These are phyloP conservation scores for Tulasnella sp. DNA, from an alignment of 768 basidiomycete genomes.

Conservation along the genomic window DNA sequence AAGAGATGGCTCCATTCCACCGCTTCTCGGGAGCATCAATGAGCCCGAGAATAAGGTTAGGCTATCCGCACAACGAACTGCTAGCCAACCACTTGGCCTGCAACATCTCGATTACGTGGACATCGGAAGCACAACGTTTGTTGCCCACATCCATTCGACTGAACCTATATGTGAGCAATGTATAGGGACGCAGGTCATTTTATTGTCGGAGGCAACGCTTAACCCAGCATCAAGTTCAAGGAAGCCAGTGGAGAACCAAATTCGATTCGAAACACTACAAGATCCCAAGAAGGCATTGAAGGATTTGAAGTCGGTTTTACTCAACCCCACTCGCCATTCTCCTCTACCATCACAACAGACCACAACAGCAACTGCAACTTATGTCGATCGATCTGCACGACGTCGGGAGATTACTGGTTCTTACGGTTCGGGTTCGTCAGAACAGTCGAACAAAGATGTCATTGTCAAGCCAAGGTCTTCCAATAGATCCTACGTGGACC, in stretches of 20 bases:
- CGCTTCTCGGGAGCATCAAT: conserved; percentile 22
- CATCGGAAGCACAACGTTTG: conserved; percentile 58
- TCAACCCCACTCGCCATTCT: too few relatives aligned
- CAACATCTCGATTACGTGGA: conserved; percentile 51
- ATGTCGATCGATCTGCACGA: conserved; percentile 59
- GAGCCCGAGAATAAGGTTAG: conserved; percentile 24
- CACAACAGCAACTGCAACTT: too few relatives aligned
- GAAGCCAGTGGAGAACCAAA: background rate
- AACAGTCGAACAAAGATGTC: background rate
- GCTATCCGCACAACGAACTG: conserved; percentile 49
- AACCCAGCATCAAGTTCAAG: too few relatives aligned
- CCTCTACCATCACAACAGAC: too few relatives aligned
- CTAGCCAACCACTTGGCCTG: conserved; percentile 54
- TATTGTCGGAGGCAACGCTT: too few relatives aligned
- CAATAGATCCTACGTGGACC: too few relatives aligned
- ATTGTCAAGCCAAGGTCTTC: background rate
- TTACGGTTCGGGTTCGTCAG: background rate
- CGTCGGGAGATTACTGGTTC: conserved; percentile 42
- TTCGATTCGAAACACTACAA: too few relatives aligned
- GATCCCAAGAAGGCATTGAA: too few relatives aligned
- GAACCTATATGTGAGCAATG: conserved; percentile 52
- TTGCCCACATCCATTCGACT: conserved; percentile 54
- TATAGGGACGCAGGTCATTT: too few relatives aligned
- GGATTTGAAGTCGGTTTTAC: too few relatives aligned
- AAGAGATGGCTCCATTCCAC: too few relatives aligned